Evolutionary conservation across 2,329 filamentous ascomycete species (phyloP), one percentile per base, ranked within the genome.

Genomic region (Aspergillus nomiae): DNA sequence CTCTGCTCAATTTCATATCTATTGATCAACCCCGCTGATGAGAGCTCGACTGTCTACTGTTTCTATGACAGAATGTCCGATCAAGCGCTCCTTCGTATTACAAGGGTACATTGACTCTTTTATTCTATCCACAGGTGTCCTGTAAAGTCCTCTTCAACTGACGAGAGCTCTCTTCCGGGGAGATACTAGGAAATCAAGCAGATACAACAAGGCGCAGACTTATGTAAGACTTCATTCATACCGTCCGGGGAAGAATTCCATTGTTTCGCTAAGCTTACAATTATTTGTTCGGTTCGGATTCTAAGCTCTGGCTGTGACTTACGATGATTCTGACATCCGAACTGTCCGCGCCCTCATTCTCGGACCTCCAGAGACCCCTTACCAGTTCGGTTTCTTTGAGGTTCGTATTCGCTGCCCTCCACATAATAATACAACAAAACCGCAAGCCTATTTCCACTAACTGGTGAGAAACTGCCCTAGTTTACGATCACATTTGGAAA

Each of bases 331-430:
- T 69, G 93, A 99, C 77, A 92, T 98, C 64, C 90, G 94, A 60
- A 90, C 92, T 75, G 90, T 98, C 56, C 90, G 89, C 74, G 92
- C 94, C 56, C 79, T 98, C 67, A 94, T 98, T 71, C 88, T 98
- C 69, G 95, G 95, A 0, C 94, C 95, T 28, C 92, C 94, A 67
- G 94, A 95, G 70, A 96, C 94, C 0, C 94, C 94, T 0, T 99
- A 99, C 77, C 94, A 97, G 77, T 97, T 96, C 74, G 95, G 95
- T 3, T 97, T 97, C 80, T 98, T 96, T 74, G 93, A 98, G 85
- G 93, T 95, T 77, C 63, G 83, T 75, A 60, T 69, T 45, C 32
- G 11, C 28, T 53, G 19, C 34, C 55, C 28, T 45, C 26, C 12
- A 9, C 24, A 32, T 43, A 4, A 59, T 10, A 28, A 16, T 24